Percentiles rank a stretch among this genome's conserved stretches.
Conservation (phyloP, 441 rosid genomes). For the Erodium texanum region DNA sequence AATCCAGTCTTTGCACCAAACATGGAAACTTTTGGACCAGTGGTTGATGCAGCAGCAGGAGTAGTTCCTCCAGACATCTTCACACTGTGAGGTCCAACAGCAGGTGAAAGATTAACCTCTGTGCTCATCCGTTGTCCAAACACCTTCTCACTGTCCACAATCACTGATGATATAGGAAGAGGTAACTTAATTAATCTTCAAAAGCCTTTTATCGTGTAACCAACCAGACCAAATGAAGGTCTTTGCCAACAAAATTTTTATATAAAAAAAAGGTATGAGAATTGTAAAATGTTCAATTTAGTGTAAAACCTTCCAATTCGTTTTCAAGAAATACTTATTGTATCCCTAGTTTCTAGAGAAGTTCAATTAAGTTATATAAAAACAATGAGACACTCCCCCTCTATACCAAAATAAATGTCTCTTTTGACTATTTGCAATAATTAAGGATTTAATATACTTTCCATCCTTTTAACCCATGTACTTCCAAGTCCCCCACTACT, state of each 20-base stretch:
- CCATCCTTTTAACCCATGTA: neutral
- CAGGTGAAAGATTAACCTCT: neutral
- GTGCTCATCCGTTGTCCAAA: conserved; percentile 2
- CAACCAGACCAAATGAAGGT: neutral
- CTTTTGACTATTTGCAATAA: neutral
- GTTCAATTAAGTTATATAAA: neutral
- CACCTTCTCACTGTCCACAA: neutral
- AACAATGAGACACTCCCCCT: neutral
- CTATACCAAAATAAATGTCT: neutral
- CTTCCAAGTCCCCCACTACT: neutral
- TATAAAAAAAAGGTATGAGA: too few relatives aligned
- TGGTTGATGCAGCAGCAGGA: conserved; percentile 24
- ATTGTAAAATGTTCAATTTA: neutral
- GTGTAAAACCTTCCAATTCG: neutral
- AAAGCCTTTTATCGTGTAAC: neutral
- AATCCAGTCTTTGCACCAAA: conserved; percentile 66
- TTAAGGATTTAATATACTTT: neutral
- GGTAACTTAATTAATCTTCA: neutral
- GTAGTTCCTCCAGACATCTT: conserved; percentile 23
- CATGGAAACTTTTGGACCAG: conserved; percentile 47
- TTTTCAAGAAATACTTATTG: neutral
- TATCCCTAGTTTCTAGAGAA: neutral
- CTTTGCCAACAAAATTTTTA: neutral
- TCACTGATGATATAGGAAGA: neutral
- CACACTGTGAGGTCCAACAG: conserved; percentile 4